Percentiles rank a stretch among this genome's conserved stretches.
phyloP scores from a whole-genome alignment of 768 basidiomycete genomes.

The Leccinellum rugosiceps region DNA sequence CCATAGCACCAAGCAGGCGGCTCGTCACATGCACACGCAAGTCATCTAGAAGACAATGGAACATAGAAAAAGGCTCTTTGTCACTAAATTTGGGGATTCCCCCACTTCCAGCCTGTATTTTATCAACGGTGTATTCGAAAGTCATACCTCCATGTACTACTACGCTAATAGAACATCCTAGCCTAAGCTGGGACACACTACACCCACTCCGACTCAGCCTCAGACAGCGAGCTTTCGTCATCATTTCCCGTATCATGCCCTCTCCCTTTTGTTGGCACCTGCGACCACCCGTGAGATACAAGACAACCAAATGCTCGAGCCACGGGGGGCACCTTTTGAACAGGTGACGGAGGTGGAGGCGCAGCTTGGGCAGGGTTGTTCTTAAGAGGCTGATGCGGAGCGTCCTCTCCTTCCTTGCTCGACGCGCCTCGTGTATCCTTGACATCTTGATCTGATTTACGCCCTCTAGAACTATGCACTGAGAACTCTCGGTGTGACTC shows the following conservation, averaged over 20 bases:
- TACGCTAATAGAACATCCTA: background rate
- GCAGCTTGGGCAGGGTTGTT: background rate
- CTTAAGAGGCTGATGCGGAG: too few relatives aligned
- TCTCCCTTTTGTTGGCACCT: too few relatives aligned
- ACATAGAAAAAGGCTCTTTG: background rate
- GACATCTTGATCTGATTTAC: too few relatives aligned
- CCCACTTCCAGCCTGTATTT: background rate
- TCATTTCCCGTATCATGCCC: background rate
- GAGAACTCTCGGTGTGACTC: too few relatives aligned
- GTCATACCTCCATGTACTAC: background rate
- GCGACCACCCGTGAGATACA: too few relatives aligned
- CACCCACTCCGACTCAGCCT: background rate
- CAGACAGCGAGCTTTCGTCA: background rate
- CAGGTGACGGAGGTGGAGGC: too few relatives aligned
- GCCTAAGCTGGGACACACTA: background rate
- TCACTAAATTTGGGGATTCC: background rate
- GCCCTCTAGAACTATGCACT: too few relatives aligned
- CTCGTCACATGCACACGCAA: constrained; percentile 24
- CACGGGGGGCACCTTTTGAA: too few relatives aligned
- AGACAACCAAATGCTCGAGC: too few relatives aligned
- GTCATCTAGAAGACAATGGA: constrained; percentile 23
- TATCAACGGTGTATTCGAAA: background rate
- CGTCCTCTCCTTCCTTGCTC: too few relatives aligned
- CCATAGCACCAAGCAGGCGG: constrained; percentile 27
- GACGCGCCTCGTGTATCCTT: too few relatives aligned